These are phyloP conservation scores for Handroanthus guayacan DNA, from an alignment of 257 asterid species.

Conservation along the genomic window DNA sequence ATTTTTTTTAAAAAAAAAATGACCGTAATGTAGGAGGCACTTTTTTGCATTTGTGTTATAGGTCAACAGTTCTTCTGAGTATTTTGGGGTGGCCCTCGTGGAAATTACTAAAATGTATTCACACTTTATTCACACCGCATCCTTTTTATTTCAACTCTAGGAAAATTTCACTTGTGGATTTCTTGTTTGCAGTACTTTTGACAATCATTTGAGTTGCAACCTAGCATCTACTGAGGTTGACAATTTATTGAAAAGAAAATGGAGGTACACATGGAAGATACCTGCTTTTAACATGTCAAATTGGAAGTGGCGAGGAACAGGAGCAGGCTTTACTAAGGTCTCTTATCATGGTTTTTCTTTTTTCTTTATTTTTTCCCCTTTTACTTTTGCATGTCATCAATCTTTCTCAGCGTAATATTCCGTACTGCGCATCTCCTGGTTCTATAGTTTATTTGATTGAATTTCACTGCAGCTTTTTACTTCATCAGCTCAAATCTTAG, in stretches of 20 bases:
- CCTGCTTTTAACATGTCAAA: constrained; percentile 68
- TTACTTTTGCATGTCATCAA: constrained; percentile 21
- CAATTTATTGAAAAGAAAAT: constrained; percentile 56
- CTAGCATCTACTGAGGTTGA: constrained; percentile 62
- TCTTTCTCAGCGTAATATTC: constrained; percentile 20
- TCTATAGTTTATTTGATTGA: constrained; percentile 25
- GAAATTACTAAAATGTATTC: not conserved
- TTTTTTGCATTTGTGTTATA: constrained; percentile 7
- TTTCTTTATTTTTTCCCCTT: constrained; percentile 11
- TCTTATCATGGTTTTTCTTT: constrained; percentile 15
- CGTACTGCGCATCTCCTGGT: constrained; percentile 8
- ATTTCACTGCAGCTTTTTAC: constrained; percentile 1
- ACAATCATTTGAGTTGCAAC: constrained; percentile 65
- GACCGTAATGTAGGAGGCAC: not conserved
- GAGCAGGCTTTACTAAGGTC: constrained; percentile 72
- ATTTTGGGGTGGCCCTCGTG: constrained; percentile 10
- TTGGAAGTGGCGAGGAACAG: constrained; percentile 91
- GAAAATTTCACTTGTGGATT: constrained; percentile 13
- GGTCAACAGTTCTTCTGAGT: constrained; percentile 25
- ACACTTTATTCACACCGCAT: constrained; percentile 6
- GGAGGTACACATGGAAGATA: constrained; percentile 79
- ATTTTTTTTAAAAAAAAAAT: not conserved
- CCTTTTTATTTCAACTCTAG: constrained; percentile 21
- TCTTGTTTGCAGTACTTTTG: constrained; percentile 66
- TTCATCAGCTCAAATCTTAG: not conserved